Percentiles rank a stretch among this genome's conserved stretches.
phyloP scores from a whole-genome alignment of 2,329 filamentous ascomycete species.

The Penicillium sclerotigenum region DNA sequence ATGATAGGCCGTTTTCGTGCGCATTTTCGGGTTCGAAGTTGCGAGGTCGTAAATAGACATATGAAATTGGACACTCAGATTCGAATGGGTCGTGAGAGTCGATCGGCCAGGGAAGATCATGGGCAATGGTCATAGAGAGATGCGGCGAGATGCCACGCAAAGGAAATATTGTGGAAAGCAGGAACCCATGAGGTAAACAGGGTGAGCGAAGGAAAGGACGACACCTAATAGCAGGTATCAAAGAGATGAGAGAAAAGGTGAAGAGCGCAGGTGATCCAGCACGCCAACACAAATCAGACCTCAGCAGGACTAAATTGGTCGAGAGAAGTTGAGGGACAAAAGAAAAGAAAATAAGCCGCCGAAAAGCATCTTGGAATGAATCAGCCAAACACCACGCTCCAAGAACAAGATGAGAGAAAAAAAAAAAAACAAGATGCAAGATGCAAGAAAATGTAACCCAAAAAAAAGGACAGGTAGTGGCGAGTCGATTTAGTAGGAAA shows the following conservation, averaged over 20 bases:
- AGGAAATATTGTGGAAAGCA: conserved; percentile 1
- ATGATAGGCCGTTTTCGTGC: conserved; percentile 5
- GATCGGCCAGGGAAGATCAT: conserved; percentile 9
- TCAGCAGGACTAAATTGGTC: background rate
- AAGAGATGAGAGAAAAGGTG: background rate
- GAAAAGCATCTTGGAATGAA: conserved; percentile 15
- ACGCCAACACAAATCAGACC: background rate
- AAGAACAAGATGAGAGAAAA: conserved; percentile 19
- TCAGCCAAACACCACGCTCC: conserved; percentile 25
- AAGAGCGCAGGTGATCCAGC: conserved; percentile 8
- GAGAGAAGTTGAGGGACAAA: conserved; percentile 20
- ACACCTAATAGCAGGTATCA: conserved; percentile 16
- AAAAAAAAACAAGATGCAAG: background rate
- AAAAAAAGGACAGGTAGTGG: background rate
- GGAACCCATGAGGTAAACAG: background rate
- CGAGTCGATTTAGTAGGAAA: conserved; percentile 36
- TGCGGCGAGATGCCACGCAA: conserved; percentile 10
- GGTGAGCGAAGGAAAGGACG: conserved; percentile 18
- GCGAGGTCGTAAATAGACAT: conserved; percentile 16
- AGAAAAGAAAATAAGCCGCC: conserved; percentile 11
- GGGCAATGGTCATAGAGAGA: conserved; percentile 23
- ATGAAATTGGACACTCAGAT: conserved; percentile 14
- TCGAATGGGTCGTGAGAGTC: background rate
- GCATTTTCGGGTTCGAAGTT: conserved; percentile 2
- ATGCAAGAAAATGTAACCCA: conserved; percentile 9